phyloP scores from a whole-genome alignment of 768 basidiomycete species.

The Pholiota microspora region DNA sequence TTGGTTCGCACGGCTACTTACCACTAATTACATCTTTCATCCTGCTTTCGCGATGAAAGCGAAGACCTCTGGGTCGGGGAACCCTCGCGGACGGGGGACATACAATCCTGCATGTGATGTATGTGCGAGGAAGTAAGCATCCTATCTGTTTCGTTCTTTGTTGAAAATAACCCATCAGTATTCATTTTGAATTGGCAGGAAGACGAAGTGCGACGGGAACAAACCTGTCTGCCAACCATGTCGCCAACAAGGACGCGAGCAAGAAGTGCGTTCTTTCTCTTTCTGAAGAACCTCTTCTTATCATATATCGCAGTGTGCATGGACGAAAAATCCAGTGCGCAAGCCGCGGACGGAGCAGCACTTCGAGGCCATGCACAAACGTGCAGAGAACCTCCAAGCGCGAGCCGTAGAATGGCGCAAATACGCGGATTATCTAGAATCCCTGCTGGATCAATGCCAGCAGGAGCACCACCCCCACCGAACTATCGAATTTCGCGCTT shows the following conservation, averaged over 20 bases:
- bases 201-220: constrained; percentile 44
- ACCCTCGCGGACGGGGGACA: constrained; percentile 20
- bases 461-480: constrained; percentile 28
- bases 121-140: constrained; percentile 34
- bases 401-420: constrained; percentile 35
- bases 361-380: constrained; percentile 43
- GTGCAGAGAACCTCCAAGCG: constrained; percentile 35
- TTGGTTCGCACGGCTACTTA: too few relatives aligned
- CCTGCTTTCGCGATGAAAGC: constrained; percentile 14
- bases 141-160: not conserved
- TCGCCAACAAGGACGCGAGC: constrained; percentile 31
- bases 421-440: constrained; percentile 41
- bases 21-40: not conserved
- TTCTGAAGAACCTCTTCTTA: not conserved
- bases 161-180: too few relatives aligned
- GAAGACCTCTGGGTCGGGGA: constrained; percentile 17
- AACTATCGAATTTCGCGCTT: constrained; percentile 19
- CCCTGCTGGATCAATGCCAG: constrained; percentile 38
- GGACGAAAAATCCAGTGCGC: constrained; percentile 39
- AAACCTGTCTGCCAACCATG: constrained; percentile 44
- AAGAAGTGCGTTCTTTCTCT: constrained; percentile 31
- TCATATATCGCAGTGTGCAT: constrained; percentile 34
- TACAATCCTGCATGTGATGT: constrained; percentile 25
- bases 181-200: constrained; percentile 31
- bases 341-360: constrained; percentile 44